Conservation (phyloP, 495 filamentous ascomycete genomes). For the Pyrenopolyporus hunteri region DNA sequence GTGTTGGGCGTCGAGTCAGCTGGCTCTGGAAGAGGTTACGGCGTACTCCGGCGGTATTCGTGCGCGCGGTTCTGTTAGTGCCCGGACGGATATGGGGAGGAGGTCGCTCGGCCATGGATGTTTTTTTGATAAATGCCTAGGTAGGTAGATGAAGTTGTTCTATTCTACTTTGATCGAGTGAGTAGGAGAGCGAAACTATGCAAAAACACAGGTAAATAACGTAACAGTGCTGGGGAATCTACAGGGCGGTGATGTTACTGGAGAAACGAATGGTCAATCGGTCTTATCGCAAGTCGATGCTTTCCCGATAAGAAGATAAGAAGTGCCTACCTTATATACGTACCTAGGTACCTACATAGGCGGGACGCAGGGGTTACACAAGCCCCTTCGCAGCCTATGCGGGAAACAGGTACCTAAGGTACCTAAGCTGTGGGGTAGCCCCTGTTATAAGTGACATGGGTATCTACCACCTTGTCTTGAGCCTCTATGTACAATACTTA, state of each 20-base stretch:
- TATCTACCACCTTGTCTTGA: slow-evolving; percentile 1
- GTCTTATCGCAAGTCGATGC: background rate
- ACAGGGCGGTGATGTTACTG: background rate
- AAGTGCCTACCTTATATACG: too few relatives aligned
- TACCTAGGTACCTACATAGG: too few relatives aligned
- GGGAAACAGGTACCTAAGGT: slow-evolving; percentile 5
- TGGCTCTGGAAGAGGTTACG: slow-evolving; percentile 79
- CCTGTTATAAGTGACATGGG: slow-evolving; percentile 11
- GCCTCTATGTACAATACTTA: background rate
- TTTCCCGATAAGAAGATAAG: too few relatives aligned
- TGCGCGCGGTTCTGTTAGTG: slow-evolving; percentile 28
- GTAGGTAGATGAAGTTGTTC: background rate
- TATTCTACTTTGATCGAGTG: background rate
- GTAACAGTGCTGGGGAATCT: background rate
- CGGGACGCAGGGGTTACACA: too few relatives aligned
- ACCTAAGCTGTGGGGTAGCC: slow-evolving; percentile 22
- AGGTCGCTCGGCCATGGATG: slow-evolving; percentile 43
- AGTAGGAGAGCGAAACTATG: background rate
- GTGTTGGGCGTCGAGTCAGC: slow-evolving; percentile 69
- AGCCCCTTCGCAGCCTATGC: too few relatives aligned
- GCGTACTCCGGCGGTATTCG: slow-evolving; percentile 52
- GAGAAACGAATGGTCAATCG: background rate
- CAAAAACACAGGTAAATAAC: background rate
- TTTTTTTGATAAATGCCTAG: background rate
- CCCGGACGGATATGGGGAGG: slow-evolving; percentile 29